Conservation (phyloP, 305 asterid genomes). For the Solanum hybrid region DNA sequence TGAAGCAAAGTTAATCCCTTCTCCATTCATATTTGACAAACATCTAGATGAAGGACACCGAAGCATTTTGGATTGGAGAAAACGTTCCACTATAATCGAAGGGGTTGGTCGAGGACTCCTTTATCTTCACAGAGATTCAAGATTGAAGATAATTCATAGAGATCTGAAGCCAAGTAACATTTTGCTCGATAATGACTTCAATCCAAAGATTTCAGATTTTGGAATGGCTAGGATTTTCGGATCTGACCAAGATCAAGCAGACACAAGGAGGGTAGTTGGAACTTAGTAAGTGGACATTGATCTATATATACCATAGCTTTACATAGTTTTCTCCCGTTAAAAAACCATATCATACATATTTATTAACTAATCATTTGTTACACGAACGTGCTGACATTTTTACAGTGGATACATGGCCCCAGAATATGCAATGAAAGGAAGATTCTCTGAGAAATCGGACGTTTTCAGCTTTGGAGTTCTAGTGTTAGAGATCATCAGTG, state of each 20-base stretch:
- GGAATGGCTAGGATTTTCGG: conserved; percentile 53
- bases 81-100: conserved; percentile 30
- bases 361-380: background rate
- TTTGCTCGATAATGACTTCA: conserved; percentile 12
- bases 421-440: conserved; percentile 45
- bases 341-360: background rate
- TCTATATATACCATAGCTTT: background rate
- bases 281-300: conserved; percentile 34
- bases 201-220: conserved; percentile 53
- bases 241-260: conserved; percentile 37
- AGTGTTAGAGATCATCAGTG: conserved; percentile 34
- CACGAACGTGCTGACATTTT: background rate
- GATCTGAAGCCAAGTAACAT: background rate
- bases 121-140: conserved; percentile 53
- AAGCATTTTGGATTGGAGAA: conserved; percentile 36
- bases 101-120: conserved; percentile 50
- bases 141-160: conserved; percentile 18
- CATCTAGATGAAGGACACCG: conserved; percentile 19
- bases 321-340: background rate
- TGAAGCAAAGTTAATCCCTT: background rate
- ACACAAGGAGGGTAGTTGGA: conserved; percentile 48
- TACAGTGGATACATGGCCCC: conserved; percentile 59
- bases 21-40: background rate
- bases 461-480: conserved; percentile 54
- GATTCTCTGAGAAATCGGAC: conserved; percentile 44